phyloP scores from a whole-genome alignment of 768 basidiomycete genomes.

The Sarcomyxa edulis region DNA sequence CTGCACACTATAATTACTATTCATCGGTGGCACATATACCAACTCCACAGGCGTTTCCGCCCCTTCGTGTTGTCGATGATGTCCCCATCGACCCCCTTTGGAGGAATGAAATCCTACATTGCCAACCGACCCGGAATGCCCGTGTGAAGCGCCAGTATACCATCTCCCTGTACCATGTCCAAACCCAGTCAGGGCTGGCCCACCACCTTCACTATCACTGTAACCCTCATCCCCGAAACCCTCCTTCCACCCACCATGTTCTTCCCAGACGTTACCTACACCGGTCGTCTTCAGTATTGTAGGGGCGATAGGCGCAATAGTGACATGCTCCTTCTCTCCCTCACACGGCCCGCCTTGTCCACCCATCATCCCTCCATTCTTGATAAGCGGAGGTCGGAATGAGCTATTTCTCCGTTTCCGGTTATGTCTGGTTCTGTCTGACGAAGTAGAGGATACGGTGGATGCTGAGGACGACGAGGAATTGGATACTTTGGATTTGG shows the following conservation, averaged over 20 bases:
- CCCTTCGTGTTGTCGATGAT: slow-evolving; percentile 18
- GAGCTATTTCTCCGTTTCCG: too few species aligned
- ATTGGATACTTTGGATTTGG: slow-evolving; percentile 39
- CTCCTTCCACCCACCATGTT: slow-evolving; percentile 8
- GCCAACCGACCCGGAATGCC: slow-evolving; percentile 13
- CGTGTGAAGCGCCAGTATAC: slow-evolving; percentile 8
- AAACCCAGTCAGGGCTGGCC: slow-evolving; percentile 3
- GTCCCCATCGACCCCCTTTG: slow-evolving; percentile 12
- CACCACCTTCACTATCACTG: slow-evolving; percentile 18
- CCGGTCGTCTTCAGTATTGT: slow-evolving; percentile 83
- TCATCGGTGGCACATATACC: slow-evolving; percentile 61
- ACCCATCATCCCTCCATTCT: too few species aligned
- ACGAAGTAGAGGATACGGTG: slow-evolving; percentile 14
- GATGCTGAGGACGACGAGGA: slow-evolving; percentile 33
- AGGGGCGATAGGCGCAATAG: slow-evolving; percentile 46
- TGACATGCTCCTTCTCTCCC: slow-evolving; percentile 32
- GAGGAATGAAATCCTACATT: too few species aligned
- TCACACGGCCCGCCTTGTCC: too few species aligned
- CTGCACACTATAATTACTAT: slow-evolving; percentile 27
- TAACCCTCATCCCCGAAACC: slow-evolving; percentile 5
- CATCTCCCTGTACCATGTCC: slow-evolving; percentile 8
- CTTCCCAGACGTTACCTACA: slow-evolving; percentile 41
- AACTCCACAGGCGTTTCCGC: slow-evolving; percentile 58
- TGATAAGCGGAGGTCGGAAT: too few species aligned
- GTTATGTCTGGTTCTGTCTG: slow-evolving; percentile 11